These are phyloP conservation scores for Sistotremastrum suecicum DNA, from an alignment of 768 basidiomycete species.

Conservation along the genomic window DNA sequence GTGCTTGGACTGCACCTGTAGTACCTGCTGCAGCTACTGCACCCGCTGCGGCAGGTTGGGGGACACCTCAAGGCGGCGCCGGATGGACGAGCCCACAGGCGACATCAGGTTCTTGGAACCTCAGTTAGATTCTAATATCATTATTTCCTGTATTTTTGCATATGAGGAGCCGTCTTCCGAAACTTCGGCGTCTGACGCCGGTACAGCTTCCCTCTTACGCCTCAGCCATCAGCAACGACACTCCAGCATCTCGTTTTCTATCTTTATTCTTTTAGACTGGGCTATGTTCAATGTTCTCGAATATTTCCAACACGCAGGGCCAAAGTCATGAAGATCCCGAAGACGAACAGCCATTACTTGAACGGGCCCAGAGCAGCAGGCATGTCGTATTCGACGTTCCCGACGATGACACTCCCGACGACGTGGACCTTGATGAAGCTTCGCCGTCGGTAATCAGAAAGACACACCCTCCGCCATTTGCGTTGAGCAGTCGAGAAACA, in stretches of 20 bases:
- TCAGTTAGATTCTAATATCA: no score
- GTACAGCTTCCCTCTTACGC: no score
- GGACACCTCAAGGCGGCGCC: constrained; percentile 13
- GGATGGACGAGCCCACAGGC: constrained; percentile 8
- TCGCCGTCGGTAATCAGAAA: constrained; percentile 7
- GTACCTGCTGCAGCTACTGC: constrained; percentile 4
- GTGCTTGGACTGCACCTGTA: no score
- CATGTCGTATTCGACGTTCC: constrained; percentile 42
- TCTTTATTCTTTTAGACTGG: no score
- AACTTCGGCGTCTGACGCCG: no score
- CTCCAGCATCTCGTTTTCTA: no score
- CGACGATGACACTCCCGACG: constrained; percentile 35
- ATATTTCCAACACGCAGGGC: no score
- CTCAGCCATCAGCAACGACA: no score
- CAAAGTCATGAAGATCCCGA: constrained; percentile 16
- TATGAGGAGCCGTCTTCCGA: no score
- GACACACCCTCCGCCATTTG: constrained; percentile 44
- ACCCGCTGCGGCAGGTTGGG: constrained; percentile 12
- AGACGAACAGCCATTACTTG: constrained; percentile 45
- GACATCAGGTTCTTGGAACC: neutral
- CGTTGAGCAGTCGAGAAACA: constrained; percentile 44
- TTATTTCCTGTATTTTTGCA: no score
- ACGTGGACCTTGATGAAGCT: constrained; percentile 16
- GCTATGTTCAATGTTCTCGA: no score
- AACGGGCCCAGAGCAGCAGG: constrained; percentile 14